Evolutionary conservation across 345 rosid genomes (phyloP).

Genomic region (Eucalyptus shirleyi): DNA sequence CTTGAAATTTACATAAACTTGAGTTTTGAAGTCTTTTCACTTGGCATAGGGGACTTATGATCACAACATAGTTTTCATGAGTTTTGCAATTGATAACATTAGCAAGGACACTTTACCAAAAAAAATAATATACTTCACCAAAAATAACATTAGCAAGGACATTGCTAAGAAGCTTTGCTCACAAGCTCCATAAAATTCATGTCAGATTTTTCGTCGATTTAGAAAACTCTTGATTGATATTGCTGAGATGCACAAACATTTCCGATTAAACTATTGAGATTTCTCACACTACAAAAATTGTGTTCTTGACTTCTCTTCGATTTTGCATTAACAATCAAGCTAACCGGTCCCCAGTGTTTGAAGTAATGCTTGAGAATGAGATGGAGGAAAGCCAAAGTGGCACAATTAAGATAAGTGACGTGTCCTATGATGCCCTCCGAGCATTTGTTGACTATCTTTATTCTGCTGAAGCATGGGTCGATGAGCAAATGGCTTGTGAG

Average conservation of each 20-base stretch:
- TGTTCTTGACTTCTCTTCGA: background rate
- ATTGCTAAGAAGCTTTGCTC: background rate
- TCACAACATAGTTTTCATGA: background rate
- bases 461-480: conserved; percentile 73
- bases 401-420: conserved; percentile 63
- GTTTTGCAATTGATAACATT: background rate
- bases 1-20: background rate
- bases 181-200: background rate
- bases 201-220: background rate
- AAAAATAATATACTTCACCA: background rate
- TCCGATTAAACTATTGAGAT: background rate
- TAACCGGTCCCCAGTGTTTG: conserved; percentile 68
- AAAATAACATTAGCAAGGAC: background rate
- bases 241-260: background rate
- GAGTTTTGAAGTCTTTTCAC: background rate
- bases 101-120: background rate
- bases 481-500: conserved; percentile 74
- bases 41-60: background rate
- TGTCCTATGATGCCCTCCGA: conserved; percentile 55
- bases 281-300: background rate
- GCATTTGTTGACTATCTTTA: conserved; percentile 56
- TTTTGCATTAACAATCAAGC: conserved; percentile 19
- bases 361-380: conserved; percentile 83
- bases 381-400: conserved; percentile 89
- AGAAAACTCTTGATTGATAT: background rate